Evolutionary conservation across 805 yeast genomes (phyloP).

Genomic region (Kuraishia hungarica): DNA sequence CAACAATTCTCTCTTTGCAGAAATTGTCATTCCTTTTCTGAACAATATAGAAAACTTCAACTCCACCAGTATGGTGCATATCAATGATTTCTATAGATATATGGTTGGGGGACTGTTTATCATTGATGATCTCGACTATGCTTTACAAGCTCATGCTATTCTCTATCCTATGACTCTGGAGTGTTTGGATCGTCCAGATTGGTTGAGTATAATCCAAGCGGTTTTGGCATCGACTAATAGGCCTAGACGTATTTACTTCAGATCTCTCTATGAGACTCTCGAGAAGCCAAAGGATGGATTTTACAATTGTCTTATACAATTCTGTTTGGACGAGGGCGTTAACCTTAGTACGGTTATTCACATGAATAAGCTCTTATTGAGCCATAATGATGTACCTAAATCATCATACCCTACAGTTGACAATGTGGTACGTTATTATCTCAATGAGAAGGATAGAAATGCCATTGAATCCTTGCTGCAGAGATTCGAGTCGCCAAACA

Average conservation of each 20-base stretch:
- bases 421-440: neutral
- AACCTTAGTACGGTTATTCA: neutral
- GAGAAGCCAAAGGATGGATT: neutral
- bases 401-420: neutral
- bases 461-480: neutral
- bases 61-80: neutral
- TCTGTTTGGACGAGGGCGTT: neutral
- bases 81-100: neutral
- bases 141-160: neutral
- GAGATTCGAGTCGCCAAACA: neutral
- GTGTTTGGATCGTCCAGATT: neutral
- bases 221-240: neutral
- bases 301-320: neutral
- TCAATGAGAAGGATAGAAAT: neutral
- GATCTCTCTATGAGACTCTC: neutral
- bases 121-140: neutral
- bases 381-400: neutral
- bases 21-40: neutral
- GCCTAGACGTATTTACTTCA: neutral
- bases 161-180: neutral
- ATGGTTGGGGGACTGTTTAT: neutral
- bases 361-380: neutral
- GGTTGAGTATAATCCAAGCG: neutral
- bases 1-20: neutral
- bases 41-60: neutral